Evolutionary conservation across 345 rosid genomes (phyloP).

Genomic region (Linum lewisii): DNA sequence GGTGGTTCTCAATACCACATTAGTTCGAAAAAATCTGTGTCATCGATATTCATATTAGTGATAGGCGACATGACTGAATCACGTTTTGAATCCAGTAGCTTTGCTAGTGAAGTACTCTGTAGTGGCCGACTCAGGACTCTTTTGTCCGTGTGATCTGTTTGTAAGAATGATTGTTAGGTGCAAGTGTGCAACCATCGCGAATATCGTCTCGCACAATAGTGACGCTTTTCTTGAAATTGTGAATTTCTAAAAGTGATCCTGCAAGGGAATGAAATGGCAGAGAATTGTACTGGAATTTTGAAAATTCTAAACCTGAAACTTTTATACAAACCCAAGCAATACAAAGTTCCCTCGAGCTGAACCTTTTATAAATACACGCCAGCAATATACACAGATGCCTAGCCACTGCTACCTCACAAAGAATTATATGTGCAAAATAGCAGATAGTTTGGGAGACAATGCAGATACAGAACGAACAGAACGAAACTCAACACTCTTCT

Average conservation of each 20-base stretch:
- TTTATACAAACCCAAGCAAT: conserved; percentile 18
- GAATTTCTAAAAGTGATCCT: conserved; percentile 51
- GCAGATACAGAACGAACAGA: too few relatives aligned
- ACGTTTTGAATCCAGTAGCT: neutral
- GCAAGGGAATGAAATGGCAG: conserved; percentile 14
- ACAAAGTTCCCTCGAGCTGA: conserved; percentile 24
- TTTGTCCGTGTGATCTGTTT: neutral
- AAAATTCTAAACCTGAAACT: neutral
- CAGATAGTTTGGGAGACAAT: too few relatives aligned
- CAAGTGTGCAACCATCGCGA: neutral
- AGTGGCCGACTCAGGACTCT: neutral
- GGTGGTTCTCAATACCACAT: neutral
- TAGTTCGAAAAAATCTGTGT: neutral
- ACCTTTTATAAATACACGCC: neutral
- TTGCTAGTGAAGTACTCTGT: neutral
- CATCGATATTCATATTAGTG: neutral
- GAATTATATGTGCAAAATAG: too few relatives aligned
- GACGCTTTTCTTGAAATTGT: conserved; percentile 1
- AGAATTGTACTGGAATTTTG: neutral
- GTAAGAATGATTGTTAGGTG: neutral
- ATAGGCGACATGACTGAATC: neutral
- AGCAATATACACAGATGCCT: neutral
- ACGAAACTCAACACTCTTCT: neutral
- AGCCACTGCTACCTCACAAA: neutral
- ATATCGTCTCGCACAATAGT: neutral